Base-by-base conservation (phyloP, 1,284 basidiomycete genomes). In the Testicularia cyperi region DNA sequence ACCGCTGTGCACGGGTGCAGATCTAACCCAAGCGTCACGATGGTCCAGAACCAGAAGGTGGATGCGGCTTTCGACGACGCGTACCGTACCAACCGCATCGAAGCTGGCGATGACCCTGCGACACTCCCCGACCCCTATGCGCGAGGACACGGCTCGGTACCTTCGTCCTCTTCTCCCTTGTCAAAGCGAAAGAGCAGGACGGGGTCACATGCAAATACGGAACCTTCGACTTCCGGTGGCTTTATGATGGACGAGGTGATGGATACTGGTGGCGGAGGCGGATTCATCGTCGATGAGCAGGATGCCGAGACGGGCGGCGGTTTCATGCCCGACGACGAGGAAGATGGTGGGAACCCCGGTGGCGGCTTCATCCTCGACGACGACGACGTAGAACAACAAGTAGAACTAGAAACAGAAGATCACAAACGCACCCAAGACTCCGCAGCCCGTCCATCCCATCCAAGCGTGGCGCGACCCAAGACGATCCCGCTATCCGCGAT, bases 11-110 rank as follows among this genome's bases (percentile, higher is more conserved):
- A 25, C 15, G 15, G 16, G 15, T 25, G 16, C 29, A 31, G 10
- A 22, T 6, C 14, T 18, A 2, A 18, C 13, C 9, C 16, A 21
- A n/a, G 26, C 2, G 24, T 14, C 37, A 21, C 3, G 20, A 13
- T 22, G 7, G 5, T 14, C 20, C 37, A 30, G 22, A 57, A 53
- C 43, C 35, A 42, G 18, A 32, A 49, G 21, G 57, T 62, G 4
- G 49, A 61, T 24, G 48, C 43, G 18, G 63, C 63, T 5, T 68
- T 68, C 44, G 57, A 61, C 21, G 65, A 68, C 20, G 65, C 65
- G 21, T 68, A 48, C 20, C 48, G 65, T 6, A 54, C 53, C 3
- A 18, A 39, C 13, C 38, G 56, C 4, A 56, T 68, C 31, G 46
- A 58, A 24, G 47, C 44, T 5, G 65, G 65, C 6, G 53, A 68